phyloP scores from a whole-genome alignment of 148 eudicot species.

The Nyssa sinensis region DNA sequence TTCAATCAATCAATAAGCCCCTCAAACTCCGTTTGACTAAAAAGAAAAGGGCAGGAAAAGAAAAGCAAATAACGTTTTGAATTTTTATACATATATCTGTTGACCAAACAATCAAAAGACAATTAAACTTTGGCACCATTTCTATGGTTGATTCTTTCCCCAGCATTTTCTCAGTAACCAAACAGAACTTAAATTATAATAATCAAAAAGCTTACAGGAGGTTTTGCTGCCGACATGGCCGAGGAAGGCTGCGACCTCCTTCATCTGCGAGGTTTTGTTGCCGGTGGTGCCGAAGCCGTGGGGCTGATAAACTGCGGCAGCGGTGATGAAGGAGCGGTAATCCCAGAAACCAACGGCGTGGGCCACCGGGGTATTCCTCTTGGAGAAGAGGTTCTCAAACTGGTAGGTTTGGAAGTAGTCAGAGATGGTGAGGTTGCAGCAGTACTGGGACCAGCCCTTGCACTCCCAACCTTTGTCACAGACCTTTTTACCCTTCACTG shows the following conservation, averaged over 20 bases:
- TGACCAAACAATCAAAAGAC: no score
- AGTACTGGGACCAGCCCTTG: conserved; percentile 38
- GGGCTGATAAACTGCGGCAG: conserved; percentile 51
- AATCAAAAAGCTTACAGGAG: conserved; percentile 45
- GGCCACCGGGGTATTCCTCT: conserved; percentile 65
- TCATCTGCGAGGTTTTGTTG: conserved; percentile 45
- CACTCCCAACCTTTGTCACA: conserved; percentile 78
- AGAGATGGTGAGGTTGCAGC: conserved; percentile 72
- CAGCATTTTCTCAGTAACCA: neutral
- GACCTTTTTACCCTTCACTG: conserved; percentile 53
- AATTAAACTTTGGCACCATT: no score
- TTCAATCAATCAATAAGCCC: no score
- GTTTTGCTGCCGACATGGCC: conserved; percentile 81
- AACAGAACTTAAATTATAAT: neutral
- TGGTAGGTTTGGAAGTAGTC: conserved; percentile 65
- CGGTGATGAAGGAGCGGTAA: conserved; percentile 57
- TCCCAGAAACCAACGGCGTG: conserved; percentile 92
- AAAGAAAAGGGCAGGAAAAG: neutral
- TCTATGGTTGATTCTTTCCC: no score
- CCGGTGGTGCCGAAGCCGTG: conserved; percentile 77
- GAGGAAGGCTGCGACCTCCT: conserved; percentile 76
- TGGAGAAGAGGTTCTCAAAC: conserved; percentile 69
- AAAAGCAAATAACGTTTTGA: neutral
- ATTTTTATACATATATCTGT: no score
- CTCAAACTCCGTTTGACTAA: no score